These are phyloP conservation scores for Diaporthe ilicicola DNA, from an alignment of 2,329 filamentous ascomycete genomes.

Conservation along the genomic window DNA sequence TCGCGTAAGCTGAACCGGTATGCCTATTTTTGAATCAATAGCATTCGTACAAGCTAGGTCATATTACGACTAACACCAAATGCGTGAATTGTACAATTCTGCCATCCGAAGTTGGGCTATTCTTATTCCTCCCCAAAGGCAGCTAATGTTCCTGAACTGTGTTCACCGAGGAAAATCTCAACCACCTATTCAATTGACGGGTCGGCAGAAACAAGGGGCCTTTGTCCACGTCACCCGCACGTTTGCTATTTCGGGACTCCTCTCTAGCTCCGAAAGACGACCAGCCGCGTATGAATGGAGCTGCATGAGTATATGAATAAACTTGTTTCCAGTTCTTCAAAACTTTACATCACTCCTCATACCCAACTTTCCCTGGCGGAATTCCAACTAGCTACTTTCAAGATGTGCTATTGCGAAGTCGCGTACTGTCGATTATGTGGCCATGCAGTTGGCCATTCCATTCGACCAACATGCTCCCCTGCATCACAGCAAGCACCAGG, in stretches of 20 bases:
- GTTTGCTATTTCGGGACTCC: not conserved
- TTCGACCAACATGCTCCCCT: not conserved
- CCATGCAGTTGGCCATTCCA: not conserved
- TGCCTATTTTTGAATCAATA: too few relatives aligned
- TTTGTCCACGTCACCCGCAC: not conserved
- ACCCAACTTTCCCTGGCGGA: conserved; percentile 1
- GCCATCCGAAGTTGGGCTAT: too few relatives aligned
- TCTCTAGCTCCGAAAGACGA: not conserved
- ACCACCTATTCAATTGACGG: too few relatives aligned
- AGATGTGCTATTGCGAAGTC: not conserved
- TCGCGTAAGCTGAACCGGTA: too few relatives aligned
- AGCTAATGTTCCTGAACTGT: too few relatives aligned
- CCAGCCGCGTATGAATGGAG: not conserved
- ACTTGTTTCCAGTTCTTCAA: not conserved
- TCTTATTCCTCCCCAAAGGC: too few relatives aligned
- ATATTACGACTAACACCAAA: too few relatives aligned
- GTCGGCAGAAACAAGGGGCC: not conserved
- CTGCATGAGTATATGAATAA: not conserved
- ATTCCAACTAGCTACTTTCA: not conserved
- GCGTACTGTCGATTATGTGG: not conserved
- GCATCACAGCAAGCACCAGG: too few relatives aligned
- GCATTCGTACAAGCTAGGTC: too few relatives aligned
- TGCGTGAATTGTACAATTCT: too few relatives aligned
- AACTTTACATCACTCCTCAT: not conserved
- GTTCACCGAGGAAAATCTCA: too few relatives aligned